Evolutionary conservation across 2,329 filamentous ascomycete genomes (phyloP).

Genomic region (Phialophora tarda): DNA sequence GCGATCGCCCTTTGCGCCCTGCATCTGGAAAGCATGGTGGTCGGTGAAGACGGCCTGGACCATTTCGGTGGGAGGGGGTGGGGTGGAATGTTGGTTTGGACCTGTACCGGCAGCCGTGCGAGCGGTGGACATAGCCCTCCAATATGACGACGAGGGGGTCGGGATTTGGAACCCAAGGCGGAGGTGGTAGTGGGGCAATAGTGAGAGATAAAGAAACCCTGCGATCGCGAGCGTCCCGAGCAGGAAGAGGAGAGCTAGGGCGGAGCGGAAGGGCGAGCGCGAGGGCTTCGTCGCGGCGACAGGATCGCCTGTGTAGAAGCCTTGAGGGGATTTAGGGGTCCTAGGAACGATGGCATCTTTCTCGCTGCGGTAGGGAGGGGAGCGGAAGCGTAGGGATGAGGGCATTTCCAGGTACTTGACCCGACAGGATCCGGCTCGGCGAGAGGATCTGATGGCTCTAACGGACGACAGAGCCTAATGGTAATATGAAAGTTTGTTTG

Average conservation of each 20-base stretch:
- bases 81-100: background rate
- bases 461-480: background rate
- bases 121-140: background rate
- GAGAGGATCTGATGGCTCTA: background rate
- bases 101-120: background rate
- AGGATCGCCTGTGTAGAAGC: slow-evolving; percentile 17
- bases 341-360: slow-evolving; percentile 7
- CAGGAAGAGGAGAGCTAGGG: background rate
- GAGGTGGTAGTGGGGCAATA: slow-evolving; percentile 6
- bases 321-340: slow-evolving; percentile 20
- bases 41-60: slow-evolving; percentile 16
- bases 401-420: slow-evolving; percentile 4
- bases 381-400: slow-evolving; percentile 19
- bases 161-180: background rate
- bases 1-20: slow-evolving; percentile 13
- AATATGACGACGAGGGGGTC: background rate
- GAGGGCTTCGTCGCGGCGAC: background rate
- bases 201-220: background rate
- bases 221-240: slow-evolving; percentile 5
- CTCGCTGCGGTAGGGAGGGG: slow-evolving; percentile 3
- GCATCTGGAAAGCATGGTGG: slow-evolving; percentile 15
- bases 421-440: background rate
- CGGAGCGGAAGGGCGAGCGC: background rate
- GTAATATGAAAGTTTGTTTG: background rate
- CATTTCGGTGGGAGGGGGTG: slow-evolving; percentile 1